These are phyloP conservation scores for Pyropia haitanensis DNA, from an alignment of 23 red algal genomes.

Conservation along the genomic window DNA sequence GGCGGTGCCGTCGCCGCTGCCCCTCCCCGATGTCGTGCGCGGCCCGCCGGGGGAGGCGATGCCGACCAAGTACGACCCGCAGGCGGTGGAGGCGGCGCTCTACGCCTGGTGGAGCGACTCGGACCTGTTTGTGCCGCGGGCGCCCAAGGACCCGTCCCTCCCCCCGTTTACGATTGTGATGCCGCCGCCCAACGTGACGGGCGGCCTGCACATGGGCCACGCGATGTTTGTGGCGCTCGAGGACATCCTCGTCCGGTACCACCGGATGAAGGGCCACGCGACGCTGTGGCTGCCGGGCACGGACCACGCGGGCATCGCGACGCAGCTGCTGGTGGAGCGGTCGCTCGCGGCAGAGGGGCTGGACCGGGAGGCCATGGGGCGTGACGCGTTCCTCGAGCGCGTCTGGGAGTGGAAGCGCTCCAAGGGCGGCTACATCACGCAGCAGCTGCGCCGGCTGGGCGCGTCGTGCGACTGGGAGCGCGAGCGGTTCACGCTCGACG, in stretches of 20 bases:
- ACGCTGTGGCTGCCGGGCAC: constrained; percentile 91
- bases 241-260: constrained; percentile 86
- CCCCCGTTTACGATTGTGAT: constrained; percentile 81
- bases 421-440: constrained; percentile 86
- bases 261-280: constrained; percentile 72
- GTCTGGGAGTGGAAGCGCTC: constrained; percentile 96
- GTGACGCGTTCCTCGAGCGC: constrained; percentile 80
- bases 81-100: constrained; percentile 41
- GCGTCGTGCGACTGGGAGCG: constrained; percentile 89
- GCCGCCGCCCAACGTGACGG: constrained; percentile 99
- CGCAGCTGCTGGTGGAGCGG: constrained; percentile 86
- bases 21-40: constrained; percentile 17
- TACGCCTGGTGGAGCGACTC: constrained; percentile 87
- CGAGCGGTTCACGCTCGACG: constrained; percentile 76
- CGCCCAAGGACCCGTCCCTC: constrained; percentile 5
- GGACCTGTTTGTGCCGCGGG: constrained; percentile 44
- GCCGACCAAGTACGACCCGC: constrained; percentile 66
- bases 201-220: constrained; percentile 98
- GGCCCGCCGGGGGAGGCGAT: constrained; percentile 25
- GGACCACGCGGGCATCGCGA: constrained; percentile 98
- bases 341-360: constrained; percentile 38
- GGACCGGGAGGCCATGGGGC: constrained; percentile 40
- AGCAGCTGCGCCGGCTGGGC: constrained; percentile 88
- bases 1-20: background rate
- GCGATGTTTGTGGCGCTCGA: constrained; percentile 83